These are phyloP conservation scores for Teunomyces cretensis DNA, from an alignment of 805 yeast genomes.

Conservation along the genomic window DNA sequence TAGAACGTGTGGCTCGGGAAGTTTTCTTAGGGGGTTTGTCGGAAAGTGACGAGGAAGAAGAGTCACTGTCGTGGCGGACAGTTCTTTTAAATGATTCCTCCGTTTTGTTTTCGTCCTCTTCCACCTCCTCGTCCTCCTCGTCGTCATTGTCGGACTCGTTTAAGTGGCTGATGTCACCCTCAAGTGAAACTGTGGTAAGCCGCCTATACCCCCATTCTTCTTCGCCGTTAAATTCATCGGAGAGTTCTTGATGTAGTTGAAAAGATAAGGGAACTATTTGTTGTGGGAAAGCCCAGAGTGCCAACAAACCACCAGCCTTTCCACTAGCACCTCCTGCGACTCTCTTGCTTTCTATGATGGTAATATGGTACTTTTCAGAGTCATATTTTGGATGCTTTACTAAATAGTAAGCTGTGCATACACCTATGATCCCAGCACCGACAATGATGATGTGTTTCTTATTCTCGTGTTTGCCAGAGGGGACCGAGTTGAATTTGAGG, in stretches of 20 bases:
- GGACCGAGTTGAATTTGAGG: conserved; percentile 26
- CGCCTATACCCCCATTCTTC: conserved; percentile 91
- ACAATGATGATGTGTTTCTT: conserved; percentile 80
- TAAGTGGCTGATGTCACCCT: conserved; percentile 64
- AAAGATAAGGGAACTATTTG: conserved; percentile 89
- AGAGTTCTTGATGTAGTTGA: conserved; percentile 77
- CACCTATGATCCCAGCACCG: conserved; percentile 96
- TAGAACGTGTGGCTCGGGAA: conserved; percentile 28
- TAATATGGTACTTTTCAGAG: conserved; percentile 71
- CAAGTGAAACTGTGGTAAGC: conserved; percentile 80
- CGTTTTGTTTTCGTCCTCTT: conserved; percentile 14
- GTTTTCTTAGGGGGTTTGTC: conserved; percentile 39
- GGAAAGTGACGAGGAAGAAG: conserved; percentile 12
- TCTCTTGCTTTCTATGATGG: conserved; percentile 82
- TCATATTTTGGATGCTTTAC: conserved; percentile 81
- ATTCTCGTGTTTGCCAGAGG: conserved; percentile 46
- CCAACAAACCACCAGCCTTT: conserved; percentile 93
- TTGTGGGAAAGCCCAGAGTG: conserved; percentile 96
- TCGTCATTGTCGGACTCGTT: conserved; percentile 20
- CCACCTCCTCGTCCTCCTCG: conserved; percentile 18
- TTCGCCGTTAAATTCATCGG: conserved; percentile 78
- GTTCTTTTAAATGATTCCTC: conserved; percentile 12
- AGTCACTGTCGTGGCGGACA: conserved; percentile 13
- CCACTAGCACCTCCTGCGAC: conserved; percentile 98
- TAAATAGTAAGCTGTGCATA: conserved; percentile 87